Conservation (phyloP, 768 basidiomycete species). For the Pisolithus orientalis region DNA sequence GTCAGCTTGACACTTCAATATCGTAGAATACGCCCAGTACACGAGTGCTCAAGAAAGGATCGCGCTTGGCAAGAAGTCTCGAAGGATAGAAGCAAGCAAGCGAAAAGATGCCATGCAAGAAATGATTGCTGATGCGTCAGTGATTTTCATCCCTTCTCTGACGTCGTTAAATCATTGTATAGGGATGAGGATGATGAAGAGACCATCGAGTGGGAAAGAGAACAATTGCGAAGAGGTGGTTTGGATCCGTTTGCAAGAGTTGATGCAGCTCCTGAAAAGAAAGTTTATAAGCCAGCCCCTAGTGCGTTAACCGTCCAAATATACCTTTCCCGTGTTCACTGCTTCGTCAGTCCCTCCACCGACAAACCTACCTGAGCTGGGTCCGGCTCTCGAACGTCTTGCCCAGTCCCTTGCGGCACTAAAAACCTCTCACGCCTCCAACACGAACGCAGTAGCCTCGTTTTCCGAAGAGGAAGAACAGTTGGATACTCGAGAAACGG, state of each 20-base stretch:
- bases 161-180: conserved; percentile 2
- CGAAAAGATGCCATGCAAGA: conserved; percentile 68
- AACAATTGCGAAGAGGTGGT: conserved; percentile 74
- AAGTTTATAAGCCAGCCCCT: conserved; percentile 61
- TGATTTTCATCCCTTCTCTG: conserved; percentile 8
- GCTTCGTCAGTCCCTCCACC: conserved; percentile 53
- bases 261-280: conserved; percentile 37
- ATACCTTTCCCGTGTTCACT: conserved; percentile 8
- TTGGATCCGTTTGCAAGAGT: conserved; percentile 36
- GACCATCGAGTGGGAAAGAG: conserved; percentile 78
- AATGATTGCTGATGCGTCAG: conserved; percentile 77
- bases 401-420: conserved; percentile 53
- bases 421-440: conserved; percentile 61
- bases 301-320: conserved; percentile 40
- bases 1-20: conserved; percentile 8
- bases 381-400: conserved; percentile 53
- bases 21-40: conserved; percentile 75
- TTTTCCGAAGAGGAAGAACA: conserved; percentile 59
- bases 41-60: conserved; percentile 85
- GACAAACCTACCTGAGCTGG: conserved; percentile 59
- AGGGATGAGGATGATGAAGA: conserved; percentile 85
- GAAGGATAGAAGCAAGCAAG: conserved; percentile 63
- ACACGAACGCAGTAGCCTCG: conserved; percentile 48
- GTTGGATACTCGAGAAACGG: conserved; percentile 60
- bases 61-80: conserved; percentile 76